Percentiles rank a stretch among this genome's conserved stretches.
Evolutionary conservation across 352 stramenopile species (phyloP).

Genomic region (Phytopythium ostracodes): DNA sequence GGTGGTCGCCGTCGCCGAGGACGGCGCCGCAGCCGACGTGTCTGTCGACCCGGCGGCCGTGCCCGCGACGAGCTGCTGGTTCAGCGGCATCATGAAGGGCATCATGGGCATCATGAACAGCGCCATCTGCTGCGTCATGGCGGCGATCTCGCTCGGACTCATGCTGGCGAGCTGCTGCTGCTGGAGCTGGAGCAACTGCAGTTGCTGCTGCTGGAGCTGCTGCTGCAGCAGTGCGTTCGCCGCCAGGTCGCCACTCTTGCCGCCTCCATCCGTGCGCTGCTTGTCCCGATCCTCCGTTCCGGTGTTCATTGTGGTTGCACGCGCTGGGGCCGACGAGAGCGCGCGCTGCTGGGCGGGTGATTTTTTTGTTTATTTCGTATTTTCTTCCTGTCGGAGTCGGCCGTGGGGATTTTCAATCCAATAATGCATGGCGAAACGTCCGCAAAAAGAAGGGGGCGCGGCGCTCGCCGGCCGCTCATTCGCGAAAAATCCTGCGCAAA

Average conservation of each 20-base stretch:
- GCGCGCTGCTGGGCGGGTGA: neutral
- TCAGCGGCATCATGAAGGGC: conserved; percentile 62
- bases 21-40: neutral
- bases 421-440: conserved; percentile 37
- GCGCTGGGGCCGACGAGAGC: too few species aligned
- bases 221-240: conserved; percentile 36
- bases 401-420: conserved; percentile 59
- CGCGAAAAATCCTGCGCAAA: conserved; percentile 29
- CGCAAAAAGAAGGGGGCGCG: neutral
- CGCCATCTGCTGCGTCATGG: conserved; percentile 66
- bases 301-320: neutral
- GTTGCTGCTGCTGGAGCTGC: conserved; percentile 57
- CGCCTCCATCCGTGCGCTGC: neutral
- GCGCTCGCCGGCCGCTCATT: conserved; percentile 19
- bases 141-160: conserved; percentile 47
- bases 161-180: conserved; percentile 51
- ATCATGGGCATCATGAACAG: conserved; percentile 81
- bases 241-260: conserved; percentile 14
- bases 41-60: neutral
- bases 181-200: conserved; percentile 54
- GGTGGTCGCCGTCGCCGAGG: neutral
- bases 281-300: conserved; percentile 2
- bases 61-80: conserved; percentile 24
- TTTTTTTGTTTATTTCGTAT: conserved; percentile 14
- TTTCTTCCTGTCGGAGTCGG: conserved; percentile 69